These are phyloP conservation scores for Neurospora pannonica DNA, from an alignment of 495 filamentous ascomycete genomes.

Conservation along the genomic window DNA sequence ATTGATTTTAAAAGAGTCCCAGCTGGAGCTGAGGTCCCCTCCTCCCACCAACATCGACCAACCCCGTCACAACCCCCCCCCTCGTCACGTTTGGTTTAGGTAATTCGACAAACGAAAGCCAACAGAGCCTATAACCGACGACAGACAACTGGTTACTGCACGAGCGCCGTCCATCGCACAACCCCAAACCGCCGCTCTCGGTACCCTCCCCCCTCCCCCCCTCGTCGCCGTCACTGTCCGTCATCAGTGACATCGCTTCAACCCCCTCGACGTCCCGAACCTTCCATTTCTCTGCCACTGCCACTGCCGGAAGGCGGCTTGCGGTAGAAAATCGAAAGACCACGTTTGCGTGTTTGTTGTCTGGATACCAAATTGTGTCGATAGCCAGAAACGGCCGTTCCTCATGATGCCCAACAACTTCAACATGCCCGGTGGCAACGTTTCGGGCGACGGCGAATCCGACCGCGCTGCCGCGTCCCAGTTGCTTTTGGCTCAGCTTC, in stretches of 20 bases:
- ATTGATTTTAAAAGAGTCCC: neutral
- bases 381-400: neutral
- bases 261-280: neutral
- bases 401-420: conserved; percentile 35
- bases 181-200: neutral
- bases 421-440: conserved; percentile 24
- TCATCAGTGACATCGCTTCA: neutral
- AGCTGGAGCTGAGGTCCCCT: neutral
- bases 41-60: neutral
- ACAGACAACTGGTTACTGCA: neutral
- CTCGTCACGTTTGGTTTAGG: neutral
- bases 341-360: neutral
- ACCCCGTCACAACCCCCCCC: neutral
- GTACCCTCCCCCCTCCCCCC: neutral
- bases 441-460: conserved; percentile 15
- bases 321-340: neutral
- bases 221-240: neutral
- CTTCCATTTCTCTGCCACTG: neutral
- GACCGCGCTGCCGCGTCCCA: conserved; percentile 14
- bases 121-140: neutral
- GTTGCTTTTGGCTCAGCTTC: conserved; percentile 28
- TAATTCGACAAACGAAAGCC: neutral
- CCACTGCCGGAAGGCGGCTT: neutral
- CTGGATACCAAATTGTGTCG: neutral
- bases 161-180: neutral